A percentile compares a stretch with the other conserved stretches of the same genome.
Conservation (phyloP, 768 basidiomycete genomes). For the Cyathus striatus region DNA sequence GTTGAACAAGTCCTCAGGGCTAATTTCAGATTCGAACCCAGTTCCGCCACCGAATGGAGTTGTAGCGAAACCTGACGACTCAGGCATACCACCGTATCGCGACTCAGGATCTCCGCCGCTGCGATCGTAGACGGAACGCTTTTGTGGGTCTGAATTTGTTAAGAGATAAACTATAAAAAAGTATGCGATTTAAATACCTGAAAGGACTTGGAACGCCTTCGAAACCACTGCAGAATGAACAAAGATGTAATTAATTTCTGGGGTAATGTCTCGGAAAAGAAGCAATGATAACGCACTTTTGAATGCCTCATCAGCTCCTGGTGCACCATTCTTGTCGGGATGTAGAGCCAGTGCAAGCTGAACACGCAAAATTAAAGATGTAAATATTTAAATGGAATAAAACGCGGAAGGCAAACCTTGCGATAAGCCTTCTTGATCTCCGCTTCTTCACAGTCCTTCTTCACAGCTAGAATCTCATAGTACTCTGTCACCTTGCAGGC, state of each 20-base stretch:
- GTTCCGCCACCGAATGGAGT: constrained; percentile 44
- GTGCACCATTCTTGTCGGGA: constrained; percentile 93
- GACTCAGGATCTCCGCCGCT: constrained; percentile 88
- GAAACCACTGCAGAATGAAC: constrained; percentile 85
- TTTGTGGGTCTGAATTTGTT: constrained; percentile 63
- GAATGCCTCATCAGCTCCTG: constrained; percentile 98
- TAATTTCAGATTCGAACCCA: constrained; percentile 79
- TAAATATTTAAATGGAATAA: background rate
- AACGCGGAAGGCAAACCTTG: constrained; percentile 52
- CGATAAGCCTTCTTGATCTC: constrained; percentile 95
- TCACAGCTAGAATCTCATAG: constrained; percentile 84
- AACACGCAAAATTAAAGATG: background rate
- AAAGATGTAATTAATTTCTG: constrained; percentile 5
- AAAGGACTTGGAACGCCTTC: constrained; percentile 94
- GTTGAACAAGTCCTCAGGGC: constrained; percentile 95
- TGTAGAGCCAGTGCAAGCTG: constrained; percentile 87
- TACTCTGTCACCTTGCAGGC: constrained; percentile 86
- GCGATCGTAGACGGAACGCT: constrained; percentile 81
- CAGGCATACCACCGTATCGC: constrained; percentile 66
- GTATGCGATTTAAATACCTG: constrained; percentile 38
- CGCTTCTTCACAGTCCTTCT: constrained; percentile 75
- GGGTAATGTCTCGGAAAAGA: constrained; percentile 4
- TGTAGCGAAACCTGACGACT: constrained; percentile 44
- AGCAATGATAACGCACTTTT: constrained; percentile 60
- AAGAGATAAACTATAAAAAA: background rate